A percentile compares a stretch with the other conserved stretches of the same genome.
These are phyloP conservation scores for Solanum sparsipilum DNA, from an alignment of 257 asterid species.

Conservation along the genomic window DNA sequence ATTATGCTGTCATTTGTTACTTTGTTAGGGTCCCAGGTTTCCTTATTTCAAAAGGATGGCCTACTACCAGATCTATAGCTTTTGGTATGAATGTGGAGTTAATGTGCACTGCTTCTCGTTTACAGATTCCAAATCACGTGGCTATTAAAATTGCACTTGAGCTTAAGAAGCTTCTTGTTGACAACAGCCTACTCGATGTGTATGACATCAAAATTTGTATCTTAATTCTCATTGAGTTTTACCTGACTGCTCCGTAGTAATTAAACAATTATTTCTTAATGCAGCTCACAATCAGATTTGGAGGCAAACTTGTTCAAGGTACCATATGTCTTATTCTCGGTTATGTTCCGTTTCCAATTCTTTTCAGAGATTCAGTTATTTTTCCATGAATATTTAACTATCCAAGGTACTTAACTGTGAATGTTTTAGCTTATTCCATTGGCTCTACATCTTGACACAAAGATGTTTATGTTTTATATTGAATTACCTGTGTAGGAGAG, in stretches of 20 bases:
- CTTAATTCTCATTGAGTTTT: background rate
- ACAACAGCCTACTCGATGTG: conserved; percentile 97
- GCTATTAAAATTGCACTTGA: conserved; percentile 96
- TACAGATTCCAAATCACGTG: conserved; percentile 97
- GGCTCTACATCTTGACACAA: background rate
- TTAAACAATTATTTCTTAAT: background rate
- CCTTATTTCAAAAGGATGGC: background rate
- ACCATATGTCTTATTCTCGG: conserved; percentile 5
- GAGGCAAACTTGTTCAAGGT: conserved; percentile 97
- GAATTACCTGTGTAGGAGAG: background rate
- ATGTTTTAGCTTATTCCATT: background rate
- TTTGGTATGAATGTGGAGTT: background rate
- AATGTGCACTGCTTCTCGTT: background rate
- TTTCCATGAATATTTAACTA: background rate
- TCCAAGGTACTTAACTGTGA: background rate
- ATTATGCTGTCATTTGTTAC: background rate
- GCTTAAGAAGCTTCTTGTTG: conserved; percentile 89
- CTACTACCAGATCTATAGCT: background rate
- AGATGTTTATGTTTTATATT: background rate
- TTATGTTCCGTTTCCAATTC: background rate
- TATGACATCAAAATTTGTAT: conserved; percentile 22
- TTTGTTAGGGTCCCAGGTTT: background rate
- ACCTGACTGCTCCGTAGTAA: background rate
- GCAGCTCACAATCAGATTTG: conserved; percentile 91
- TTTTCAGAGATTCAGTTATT: background rate